phyloP scores from a whole-genome alignment of 345 rosid species.

The Ceriops decandra region DNA sequence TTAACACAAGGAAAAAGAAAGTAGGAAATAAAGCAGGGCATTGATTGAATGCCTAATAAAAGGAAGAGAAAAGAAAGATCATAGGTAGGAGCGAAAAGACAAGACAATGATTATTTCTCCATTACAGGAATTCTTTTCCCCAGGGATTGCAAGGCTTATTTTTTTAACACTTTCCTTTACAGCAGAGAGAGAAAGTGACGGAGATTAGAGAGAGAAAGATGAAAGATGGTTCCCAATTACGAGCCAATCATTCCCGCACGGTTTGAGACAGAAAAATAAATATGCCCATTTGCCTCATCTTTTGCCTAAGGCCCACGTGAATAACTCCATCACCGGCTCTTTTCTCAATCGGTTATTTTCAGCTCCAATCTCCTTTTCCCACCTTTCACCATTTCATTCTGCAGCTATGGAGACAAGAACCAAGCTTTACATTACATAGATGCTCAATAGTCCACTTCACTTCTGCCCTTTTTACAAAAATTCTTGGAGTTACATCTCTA shows the following conservation, averaged over 20 bases:
- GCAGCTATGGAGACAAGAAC: conserved; percentile 6
- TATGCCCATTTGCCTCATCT: conserved; percentile 21
- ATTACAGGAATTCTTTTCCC: conserved; percentile 20
- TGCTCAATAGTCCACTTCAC: conserved; percentile 3
- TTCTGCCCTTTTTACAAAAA: conserved; percentile 9
- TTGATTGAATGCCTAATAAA: background rate
- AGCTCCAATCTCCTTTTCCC: background rate
- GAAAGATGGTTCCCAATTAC: conserved; percentile 28
- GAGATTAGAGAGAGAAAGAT: too few relatives aligned
- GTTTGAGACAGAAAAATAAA: background rate
- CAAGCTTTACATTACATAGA: conserved; percentile 9
- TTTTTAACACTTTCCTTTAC: conserved; percentile 11
- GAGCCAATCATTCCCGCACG: conserved; percentile 50
- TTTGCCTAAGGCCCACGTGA: conserved; percentile 31
- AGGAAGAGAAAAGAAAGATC: background rate
- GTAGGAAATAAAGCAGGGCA: background rate
- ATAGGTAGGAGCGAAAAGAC: background rate
- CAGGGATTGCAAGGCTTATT: conserved; percentile 9
- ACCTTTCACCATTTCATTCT: background rate
- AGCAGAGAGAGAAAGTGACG: conserved; percentile 4
- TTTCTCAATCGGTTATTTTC: background rate
- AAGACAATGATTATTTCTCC: conserved; percentile 17
- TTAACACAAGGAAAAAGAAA: background rate
- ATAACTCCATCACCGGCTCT: background rate
- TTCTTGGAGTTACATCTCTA: conserved; percentile 2